These are phyloP conservation scores for Penicillium simplicissimum DNA, from an alignment of 495 filamentous ascomycete genomes.

Conservation along the genomic window DNA sequence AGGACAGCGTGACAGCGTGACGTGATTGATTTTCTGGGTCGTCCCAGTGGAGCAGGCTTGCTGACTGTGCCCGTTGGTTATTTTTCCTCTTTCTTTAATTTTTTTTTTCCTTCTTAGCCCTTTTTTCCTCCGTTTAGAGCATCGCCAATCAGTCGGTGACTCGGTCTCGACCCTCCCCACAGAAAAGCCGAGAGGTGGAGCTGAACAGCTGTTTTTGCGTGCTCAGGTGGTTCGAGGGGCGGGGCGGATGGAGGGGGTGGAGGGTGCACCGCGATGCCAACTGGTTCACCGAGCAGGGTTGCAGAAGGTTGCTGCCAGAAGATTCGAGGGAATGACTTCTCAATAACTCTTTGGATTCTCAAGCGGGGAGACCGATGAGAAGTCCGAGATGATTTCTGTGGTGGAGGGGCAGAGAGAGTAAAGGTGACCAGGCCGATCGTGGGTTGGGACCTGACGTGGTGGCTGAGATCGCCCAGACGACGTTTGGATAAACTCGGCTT, in stretches of 20 bases:
- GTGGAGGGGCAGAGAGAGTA: background rate
- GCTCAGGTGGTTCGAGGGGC: conserved; percentile 16
- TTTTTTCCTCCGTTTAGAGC: conserved; percentile 24
- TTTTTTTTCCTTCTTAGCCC: conserved; percentile 10
- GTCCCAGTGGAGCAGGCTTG: conserved; percentile 23
- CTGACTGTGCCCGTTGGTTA: conserved; percentile 23
- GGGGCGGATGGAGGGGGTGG: conserved; percentile 21
- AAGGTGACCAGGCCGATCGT: background rate
- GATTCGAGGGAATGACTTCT: background rate
- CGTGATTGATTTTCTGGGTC: conserved; percentile 45
- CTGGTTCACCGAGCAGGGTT: conserved; percentile 6
- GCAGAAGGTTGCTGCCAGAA: background rate
- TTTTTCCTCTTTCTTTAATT: conserved; percentile 6
- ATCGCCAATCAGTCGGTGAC: conserved; percentile 36
- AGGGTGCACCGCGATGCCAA: conserved; percentile 2
- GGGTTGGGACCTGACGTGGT: background rate
- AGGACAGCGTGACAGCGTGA: conserved; percentile 48
- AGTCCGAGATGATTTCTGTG: background rate
- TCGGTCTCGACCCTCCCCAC: conserved; percentile 35
- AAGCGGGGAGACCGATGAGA: background rate
- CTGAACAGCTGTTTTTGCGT: conserved; percentile 23
- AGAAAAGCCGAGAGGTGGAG: conserved; percentile 33
- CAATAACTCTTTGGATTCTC: background rate
- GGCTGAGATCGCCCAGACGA: background rate
- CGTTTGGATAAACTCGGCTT: conserved; percentile 2